phyloP scores from a whole-genome alignment of 2,329 filamentous ascomycete genomes.

The Graphium sp. region DNA sequence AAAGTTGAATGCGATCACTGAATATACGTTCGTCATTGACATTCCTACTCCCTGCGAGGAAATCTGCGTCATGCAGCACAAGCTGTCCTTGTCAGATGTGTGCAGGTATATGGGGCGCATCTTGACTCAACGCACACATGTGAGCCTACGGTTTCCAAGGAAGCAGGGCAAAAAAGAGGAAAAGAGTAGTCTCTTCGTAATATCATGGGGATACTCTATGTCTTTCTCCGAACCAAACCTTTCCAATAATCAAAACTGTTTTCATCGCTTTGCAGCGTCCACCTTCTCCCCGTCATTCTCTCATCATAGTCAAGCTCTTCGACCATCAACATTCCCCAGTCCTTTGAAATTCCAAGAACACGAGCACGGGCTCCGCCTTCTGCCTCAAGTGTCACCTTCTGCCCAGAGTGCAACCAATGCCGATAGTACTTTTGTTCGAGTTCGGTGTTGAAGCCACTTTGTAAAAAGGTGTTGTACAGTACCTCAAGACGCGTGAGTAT shows the following conservation, averaged over 20 bases:
- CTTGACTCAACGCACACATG: no score
- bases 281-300: slow-evolving; percentile 57
- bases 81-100: no score
- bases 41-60: no score
- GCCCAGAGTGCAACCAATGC: slow-evolving; percentile 72
- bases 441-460: slow-evolving; percentile 53
- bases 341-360: slow-evolving; percentile 76
- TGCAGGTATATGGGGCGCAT: no score
- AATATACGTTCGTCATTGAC: no score
- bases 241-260: slow-evolving; percentile 98
- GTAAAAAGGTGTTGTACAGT: slow-evolving; percentile 59
- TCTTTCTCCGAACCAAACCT: slow-evolving; percentile 68
- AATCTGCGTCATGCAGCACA: no score
- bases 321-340: slow-evolving; percentile 75
- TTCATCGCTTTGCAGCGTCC: slow-evolving; percentile 83
- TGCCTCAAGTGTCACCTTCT: slow-evolving; percentile 57
- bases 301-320: slow-evolving; percentile 68
- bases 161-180: no score
- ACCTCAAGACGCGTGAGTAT: slow-evolving; percentile 65
- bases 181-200: no score
- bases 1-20: no score
- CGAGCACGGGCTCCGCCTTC: slow-evolving; percentile 59
- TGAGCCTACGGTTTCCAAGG: no score
- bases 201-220: no score
- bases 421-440: slow-evolving; percentile 67